A percentile compares a stretch with the other conserved stretches of the same genome.
Conservation (phyloP, 2,329 filamentous ascomycete genomes). For the Colletotrichum nymphaeae region DNA sequence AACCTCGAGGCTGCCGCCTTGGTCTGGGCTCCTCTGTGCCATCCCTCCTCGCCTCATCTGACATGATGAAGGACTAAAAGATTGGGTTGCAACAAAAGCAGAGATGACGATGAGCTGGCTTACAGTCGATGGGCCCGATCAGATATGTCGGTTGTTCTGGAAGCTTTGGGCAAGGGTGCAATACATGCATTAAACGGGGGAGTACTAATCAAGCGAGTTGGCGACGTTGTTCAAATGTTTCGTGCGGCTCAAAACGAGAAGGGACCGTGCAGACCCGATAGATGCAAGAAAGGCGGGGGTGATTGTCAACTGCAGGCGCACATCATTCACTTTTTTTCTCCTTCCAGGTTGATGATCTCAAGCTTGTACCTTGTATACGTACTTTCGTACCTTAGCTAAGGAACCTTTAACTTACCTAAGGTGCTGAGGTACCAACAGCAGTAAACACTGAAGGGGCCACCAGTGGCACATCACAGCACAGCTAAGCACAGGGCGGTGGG, state of each 20-base stretch:
- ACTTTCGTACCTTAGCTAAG: no score
- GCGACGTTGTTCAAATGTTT: conserved; percentile 11
- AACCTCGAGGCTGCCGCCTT: conserved; percentile 43
- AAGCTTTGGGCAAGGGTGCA: conserved; percentile 12
- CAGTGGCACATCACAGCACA: neutral
- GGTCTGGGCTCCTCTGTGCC: neutral
- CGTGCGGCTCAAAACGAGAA: conserved; percentile 27
- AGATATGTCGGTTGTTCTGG: conserved; percentile 4
- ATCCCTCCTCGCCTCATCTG: conserved; percentile 21
- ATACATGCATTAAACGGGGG: conserved; percentile 22
- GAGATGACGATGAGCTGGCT: neutral
- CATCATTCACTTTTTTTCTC: neutral
- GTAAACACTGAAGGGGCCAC: neutral
- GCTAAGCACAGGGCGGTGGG: neutral
- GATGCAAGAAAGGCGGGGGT: conserved; percentile 22
- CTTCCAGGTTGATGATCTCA: neutral
- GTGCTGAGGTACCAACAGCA: neutral
- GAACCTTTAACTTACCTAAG: no score
- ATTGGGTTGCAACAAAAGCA: conserved; percentile 1
- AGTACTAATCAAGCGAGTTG: conserved; percentile 15
- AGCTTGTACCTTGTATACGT: neutral
- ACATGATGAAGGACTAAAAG: conserved; percentile 35
- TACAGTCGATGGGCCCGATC: neutral
- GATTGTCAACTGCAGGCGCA: neutral
- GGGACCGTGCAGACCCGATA: conserved; percentile 8